Evolutionary conservation across 2,329 filamentous ascomycete species (phyloP), one percentile per base, ranked within the genome.

Genomic region (Penicillium paneum): DNA sequence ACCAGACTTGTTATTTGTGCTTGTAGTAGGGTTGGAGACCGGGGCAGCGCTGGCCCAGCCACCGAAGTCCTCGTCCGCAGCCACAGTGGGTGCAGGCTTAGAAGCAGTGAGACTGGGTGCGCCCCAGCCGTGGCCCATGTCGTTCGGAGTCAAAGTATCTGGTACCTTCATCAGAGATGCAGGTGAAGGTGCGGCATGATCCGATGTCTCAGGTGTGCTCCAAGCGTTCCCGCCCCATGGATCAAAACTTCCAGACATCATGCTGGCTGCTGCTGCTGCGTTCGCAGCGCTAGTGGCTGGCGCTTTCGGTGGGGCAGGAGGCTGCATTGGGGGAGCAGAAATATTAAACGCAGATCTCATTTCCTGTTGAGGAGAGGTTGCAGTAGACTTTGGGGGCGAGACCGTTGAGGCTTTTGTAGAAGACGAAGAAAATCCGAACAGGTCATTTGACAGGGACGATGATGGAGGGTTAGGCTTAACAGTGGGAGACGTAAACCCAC

Each of bases 61-160:
- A 19, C 93, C 93, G 76, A 97, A 97, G 69, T 97, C 93, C 73
- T 97, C 93, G 65, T 97, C 93, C 0, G 90, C 88, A 34, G 89
- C 82, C 2, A 96, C 89, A 66, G 88, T 87, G 24, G 90, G 85
- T 17, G 70, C 49, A 36, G 68, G 63, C 62, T 65, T 51, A 26
- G 69, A 59, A 15, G 63, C 39, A n/a, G 68, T 38, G 15, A 67
- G 78, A 69, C 69, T 64, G 6, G 75, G 65, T 8, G 70, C 66
- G 49, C 79, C 82, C 72, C 90, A 88, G 6, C 87, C 87, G 24
- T 87, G 87, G 62, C 78, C 80, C 64, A 91, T 84, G 61, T 88
- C 86, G 51, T 81, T 83, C 8, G 80, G 71, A 5, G 83, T 78
- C 29, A 83, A 46, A 54, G 78, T 71, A 68, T 79, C 60, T 61